Conservation (phyloP, 1,284 basidiomycete species). For the Ustilago xerochloae region DNA sequence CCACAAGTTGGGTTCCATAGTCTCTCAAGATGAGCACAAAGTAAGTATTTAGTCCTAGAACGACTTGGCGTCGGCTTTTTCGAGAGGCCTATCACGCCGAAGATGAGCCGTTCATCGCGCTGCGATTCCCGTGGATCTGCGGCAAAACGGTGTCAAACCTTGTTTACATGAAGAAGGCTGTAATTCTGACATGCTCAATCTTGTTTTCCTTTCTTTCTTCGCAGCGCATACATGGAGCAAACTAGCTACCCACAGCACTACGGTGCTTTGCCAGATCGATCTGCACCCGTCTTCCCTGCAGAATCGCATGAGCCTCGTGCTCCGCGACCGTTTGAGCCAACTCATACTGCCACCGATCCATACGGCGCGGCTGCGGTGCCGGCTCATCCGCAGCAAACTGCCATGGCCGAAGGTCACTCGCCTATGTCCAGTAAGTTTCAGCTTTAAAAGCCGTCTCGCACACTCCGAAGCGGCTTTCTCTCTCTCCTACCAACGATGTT, state of each 20-base stretch:
- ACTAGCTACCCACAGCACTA: conserved; percentile 37
- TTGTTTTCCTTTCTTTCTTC: not conserved
- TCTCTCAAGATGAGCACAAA: conserved; percentile 35
- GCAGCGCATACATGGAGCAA: conserved; percentile 49
- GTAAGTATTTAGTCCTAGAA: conserved; percentile 13
- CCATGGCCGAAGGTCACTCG: conserved; percentile 36
- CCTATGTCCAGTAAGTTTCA: conserved; percentile 43
- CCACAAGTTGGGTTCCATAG: not conserved
- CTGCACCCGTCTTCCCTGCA: conserved; percentile 30
- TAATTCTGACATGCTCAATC: not conserved
- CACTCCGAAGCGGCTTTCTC: not conserved
- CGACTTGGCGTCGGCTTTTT: not conserved
- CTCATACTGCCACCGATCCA: conserved; percentile 26
- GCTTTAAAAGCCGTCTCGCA: not conserved
- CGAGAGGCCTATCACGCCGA: not conserved
- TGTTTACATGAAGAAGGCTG: not conserved
- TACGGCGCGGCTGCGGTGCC: conserved; percentile 24
- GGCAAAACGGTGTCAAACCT: not conserved
- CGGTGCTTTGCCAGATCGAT: conserved; percentile 39
- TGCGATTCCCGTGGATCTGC: not conserved
- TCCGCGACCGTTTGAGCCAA: conserved; percentile 42
- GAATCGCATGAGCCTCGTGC: conserved; percentile 48
- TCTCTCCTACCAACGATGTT: not conserved
- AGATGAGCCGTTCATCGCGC: not conserved
- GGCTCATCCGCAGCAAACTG: conserved; percentile 29